Evolutionary conservation across 2,329 filamentous ascomycete genomes (phyloP).

Genomic region (Calonectria pteridis): DNA sequence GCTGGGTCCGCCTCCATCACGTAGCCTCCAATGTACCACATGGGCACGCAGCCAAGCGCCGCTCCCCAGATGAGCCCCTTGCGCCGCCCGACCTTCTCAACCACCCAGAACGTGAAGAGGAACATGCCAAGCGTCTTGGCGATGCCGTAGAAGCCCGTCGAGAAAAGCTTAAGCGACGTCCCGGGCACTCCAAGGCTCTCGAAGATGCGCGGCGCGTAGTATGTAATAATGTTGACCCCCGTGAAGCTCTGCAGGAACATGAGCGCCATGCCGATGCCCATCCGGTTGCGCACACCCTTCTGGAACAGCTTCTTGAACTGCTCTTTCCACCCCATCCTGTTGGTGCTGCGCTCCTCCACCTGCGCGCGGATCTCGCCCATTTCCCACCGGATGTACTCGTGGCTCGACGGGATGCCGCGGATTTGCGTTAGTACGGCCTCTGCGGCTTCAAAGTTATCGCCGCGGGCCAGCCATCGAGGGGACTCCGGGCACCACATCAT

Average conservation of each 20-base stretch:
- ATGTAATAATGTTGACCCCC: slow-evolving; percentile 71
- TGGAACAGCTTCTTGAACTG: slow-evolving; percentile 51
- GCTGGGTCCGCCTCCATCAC: slow-evolving; percentile 50
- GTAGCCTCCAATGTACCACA: slow-evolving; percentile 56
- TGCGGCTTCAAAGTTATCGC: slow-evolving; percentile 67
- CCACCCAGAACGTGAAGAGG: slow-evolving; percentile 58
- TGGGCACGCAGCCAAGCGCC: slow-evolving; percentile 53
- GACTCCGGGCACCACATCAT: slow-evolving; percentile 72
- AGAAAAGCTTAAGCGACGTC: slow-evolving; percentile 50
- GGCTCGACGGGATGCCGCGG: slow-evolving; percentile 50
- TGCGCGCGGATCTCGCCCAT: slow-evolving; percentile 70
- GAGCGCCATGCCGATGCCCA: slow-evolving; percentile 66
- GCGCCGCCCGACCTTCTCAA: slow-evolving; percentile 61
- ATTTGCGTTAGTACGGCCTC: slow-evolving; percentile 48
- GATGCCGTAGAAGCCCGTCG: slow-evolving; percentile 57
- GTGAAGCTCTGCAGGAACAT: slow-evolving; percentile 53
- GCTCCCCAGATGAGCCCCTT: slow-evolving; percentile 58
- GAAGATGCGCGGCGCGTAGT: slow-evolving; percentile 60
- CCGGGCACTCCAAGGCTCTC: slow-evolving; percentile 52
- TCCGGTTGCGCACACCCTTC: slow-evolving; percentile 50
- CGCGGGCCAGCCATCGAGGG: slow-evolving; percentile 69
- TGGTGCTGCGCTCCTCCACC: slow-evolving; percentile 60
- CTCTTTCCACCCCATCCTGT: slow-evolving; percentile 44
- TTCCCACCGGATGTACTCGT: slow-evolving; percentile 58
- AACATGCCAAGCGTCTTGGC: slow-evolving; percentile 53